Percentiles rank a stretch among this genome's conserved stretches.
phyloP scores from a whole-genome alignment of 768 basidiomycete species.

The Nidularia sp. region DNA sequence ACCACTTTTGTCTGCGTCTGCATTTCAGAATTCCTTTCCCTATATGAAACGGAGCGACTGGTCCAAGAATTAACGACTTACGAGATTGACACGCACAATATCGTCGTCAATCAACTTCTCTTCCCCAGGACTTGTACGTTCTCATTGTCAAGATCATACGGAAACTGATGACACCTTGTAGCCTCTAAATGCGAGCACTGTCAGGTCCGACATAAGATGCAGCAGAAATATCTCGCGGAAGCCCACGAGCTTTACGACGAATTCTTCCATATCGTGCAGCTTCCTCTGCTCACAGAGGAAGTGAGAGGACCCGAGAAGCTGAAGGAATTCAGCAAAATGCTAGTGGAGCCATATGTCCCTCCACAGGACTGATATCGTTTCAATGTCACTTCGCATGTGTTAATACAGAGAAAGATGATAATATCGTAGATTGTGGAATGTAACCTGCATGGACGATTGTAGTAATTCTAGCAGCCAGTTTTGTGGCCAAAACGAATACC shows the following conservation, averaged over 20 bases:
- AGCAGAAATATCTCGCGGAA: conserved; percentile 95
- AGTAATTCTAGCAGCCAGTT: no score
- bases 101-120: conserved; percentile 95
- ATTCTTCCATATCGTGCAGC: conserved; percentile 94
- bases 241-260: conserved; percentile 97
- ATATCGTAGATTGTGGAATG: no score
- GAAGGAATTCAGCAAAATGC: conserved; percentile 89
- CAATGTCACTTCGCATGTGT: no score
- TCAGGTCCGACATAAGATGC: conserved; percentile 91
- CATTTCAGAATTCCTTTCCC: conserved; percentile 96
- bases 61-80: conserved; percentile 94
- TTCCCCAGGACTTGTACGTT: conserved; percentile 85
- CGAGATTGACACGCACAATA: conserved; percentile 98
- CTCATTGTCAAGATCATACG: background rate
- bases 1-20: conserved; percentile 99
- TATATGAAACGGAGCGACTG: conserved; percentile 98
- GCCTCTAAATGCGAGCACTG: conserved; percentile 96
- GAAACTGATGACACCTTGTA: conserved; percentile 21
- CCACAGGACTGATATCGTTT: conserved; percentile 41
- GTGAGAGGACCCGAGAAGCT: conserved; percentile 94
- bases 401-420: no score
- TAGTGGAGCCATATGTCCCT: conserved; percentile 76
- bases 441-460: no score
- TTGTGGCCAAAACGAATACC: no score
- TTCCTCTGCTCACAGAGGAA: conserved; percentile 94